Conservation (phyloP, 1,284 basidiomycete species). For the Malassezia psittaci region DNA sequence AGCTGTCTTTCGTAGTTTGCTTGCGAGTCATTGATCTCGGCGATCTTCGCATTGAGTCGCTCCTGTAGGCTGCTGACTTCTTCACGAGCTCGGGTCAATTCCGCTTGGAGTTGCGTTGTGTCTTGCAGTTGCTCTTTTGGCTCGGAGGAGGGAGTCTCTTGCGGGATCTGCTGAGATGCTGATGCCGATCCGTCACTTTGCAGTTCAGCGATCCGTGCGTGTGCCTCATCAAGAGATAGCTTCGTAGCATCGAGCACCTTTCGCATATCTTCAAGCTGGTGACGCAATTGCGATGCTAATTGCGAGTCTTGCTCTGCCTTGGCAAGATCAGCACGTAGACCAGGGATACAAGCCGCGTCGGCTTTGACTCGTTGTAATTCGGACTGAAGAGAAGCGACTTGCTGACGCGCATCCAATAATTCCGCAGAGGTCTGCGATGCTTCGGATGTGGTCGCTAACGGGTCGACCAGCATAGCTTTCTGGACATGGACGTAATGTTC, state of each 20-base stretch:
- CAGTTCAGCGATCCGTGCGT: neutral
- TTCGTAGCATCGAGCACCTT: neutral
- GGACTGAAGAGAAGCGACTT: constrained; percentile 26
- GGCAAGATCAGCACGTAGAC: constrained; percentile 6
- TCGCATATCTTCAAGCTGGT: neutral
- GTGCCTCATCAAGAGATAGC: constrained; percentile 1
- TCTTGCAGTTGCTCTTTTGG: neutral
- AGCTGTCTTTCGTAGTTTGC: neutral
- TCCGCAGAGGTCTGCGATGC: constrained; percentile 27
- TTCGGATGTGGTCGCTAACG: constrained; percentile 20
- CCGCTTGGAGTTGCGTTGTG: neutral
- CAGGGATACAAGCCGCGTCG: constrained; percentile 13
- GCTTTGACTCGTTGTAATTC: constrained; percentile 17
- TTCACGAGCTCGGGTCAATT: neutral
- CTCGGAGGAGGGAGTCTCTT: neutral
- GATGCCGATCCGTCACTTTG: neutral
- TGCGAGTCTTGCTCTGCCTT: constrained; percentile 15
- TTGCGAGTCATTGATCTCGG: neutral
- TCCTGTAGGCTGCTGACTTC: neutral
- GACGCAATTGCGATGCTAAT: constrained; percentile 17
- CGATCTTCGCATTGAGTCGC: neutral
- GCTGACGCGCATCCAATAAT: constrained; percentile 38
- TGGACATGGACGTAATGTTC: constrained; percentile 56
- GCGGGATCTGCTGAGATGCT: neutral
- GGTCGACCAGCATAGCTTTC: constrained; percentile 37